These are phyloP conservation scores for Chrysanthemum seticuspe DNA, from an alignment of 129 eudicot genomes.

Conservation along the genomic window DNA sequence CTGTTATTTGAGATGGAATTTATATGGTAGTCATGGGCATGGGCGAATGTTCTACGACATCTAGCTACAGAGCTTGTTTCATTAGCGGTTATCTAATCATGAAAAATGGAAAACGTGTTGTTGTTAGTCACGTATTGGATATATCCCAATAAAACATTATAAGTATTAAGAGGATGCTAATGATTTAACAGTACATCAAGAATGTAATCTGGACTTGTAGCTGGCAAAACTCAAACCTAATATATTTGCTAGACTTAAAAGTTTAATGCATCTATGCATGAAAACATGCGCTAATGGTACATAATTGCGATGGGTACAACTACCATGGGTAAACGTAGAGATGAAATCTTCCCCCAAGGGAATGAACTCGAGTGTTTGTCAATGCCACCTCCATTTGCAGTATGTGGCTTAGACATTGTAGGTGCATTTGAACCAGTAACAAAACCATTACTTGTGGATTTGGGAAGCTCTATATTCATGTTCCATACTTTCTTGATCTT, in stretches of 20 bases:
- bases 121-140: neutral
- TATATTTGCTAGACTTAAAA: neutral
- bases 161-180: neutral
- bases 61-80: too few relatives aligned
- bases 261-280: neutral
- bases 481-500: constrained; percentile 78
- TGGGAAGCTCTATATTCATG: constrained; percentile 58
- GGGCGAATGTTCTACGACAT: too few relatives aligned
- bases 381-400: constrained; percentile 47
- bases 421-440: constrained; percentile 53
- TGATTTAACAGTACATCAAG: neutral
- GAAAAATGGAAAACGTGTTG: constrained; percentile 6
- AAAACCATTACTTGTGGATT: constrained; percentile 57
- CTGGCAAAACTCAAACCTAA: neutral
- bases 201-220: neutral
- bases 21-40: too few relatives aligned
- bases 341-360: constrained; percentile 23
- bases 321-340: constrained; percentile 84
- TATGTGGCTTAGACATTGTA: constrained; percentile 37
- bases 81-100: too few relatives aligned
- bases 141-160: neutral
- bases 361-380: neutral
- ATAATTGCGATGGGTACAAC: constrained; percentile 42
- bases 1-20: neutral
- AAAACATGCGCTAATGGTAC: neutral